Base-by-base conservation (phyloP, 2,329 filamentous ascomycete genomes). In the Didymellaceae sp. region DNA sequence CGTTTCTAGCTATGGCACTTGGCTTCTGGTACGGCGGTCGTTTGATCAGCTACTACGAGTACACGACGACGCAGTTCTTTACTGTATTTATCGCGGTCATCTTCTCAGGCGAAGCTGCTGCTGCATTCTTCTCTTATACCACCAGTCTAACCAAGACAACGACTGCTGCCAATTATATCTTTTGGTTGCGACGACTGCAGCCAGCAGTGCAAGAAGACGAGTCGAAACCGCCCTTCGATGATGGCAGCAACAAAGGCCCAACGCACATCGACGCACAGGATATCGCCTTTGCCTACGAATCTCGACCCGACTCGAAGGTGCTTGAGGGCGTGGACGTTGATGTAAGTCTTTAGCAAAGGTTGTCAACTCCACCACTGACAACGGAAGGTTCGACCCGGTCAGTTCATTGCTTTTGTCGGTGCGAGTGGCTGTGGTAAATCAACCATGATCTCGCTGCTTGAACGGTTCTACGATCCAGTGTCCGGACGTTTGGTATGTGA, bases 61-160 rank as follows among this genome's bases (percentile, higher is more conserved):
- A 89, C 13, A 74, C 78, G 2, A 81, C 91, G 64, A 93, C 93
- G 73, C 88, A 92, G 61, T 97, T 97, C 81, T 97, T 97, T 76
- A 80, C 96, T 37, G 91, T 90, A 65, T 97, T 96, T 75, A 86
- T 87, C 54, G 82, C 56, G 7, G 60, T 63, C 1, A 56, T 64
- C 13, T 63, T 64, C 41, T 60, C 56, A 7, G 59, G 60, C 37
- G 57, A 66, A 73, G 94, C 91, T 4, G 93, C 93, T 1, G 93
- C 93, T 6, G 88, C 86, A 0, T 88, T 97, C 63, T 97, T 97
- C 76, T 90, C 88, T 0, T 97, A 97, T 67, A 90, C 93, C 0
- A 92, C 93, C 0, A 93, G 97, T 63, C 95, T 97, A 89, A 90
- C 91, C 60, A 97, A 97, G 76, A 92, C 94, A 0, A 80, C 96